phyloP scores from a whole-genome alignment of 1,284 basidiomycete species.

The Gomphus sp. region DNA sequence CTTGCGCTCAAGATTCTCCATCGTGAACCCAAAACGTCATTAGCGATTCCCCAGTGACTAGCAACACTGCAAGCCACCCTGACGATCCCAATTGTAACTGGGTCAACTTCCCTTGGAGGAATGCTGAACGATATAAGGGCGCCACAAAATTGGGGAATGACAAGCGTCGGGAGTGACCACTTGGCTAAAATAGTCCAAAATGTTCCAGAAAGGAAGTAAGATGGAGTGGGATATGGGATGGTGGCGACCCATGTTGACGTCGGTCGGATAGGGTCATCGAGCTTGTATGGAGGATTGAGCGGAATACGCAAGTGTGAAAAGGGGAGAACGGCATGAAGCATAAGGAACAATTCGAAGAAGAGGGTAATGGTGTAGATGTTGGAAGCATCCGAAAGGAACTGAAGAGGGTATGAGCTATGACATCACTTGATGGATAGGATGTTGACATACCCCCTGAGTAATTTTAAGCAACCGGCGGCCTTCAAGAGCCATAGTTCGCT shows the following conservation, averaged over 20 bases:
- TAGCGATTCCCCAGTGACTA: slow-evolving; percentile 17
- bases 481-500: slow-evolving; percentile 2
- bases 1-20: slow-evolving; percentile 44
- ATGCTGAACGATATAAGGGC: slow-evolving; percentile 47
- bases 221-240: slow-evolving; percentile 2
- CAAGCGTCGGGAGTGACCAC: slow-evolving; percentile 48
- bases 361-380: slow-evolving; percentile 16
- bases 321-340: slow-evolving; percentile 14
- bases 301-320: slow-evolving; percentile 6
- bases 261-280: neutral
- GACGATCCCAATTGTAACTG: slow-evolving; percentile 49
- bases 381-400: slow-evolving; percentile 17
- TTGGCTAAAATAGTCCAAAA: slow-evolving; percentile 44
- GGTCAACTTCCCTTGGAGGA: slow-evolving; percentile 33
- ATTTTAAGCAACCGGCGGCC: neutral
- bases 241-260: neutral
- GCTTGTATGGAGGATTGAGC: slow-evolving; percentile 10
- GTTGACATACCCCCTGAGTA: slow-evolving; percentile 8
- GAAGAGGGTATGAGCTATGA: neutral
- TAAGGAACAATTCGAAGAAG: slow-evolving; percentile 13
- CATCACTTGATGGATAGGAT: neutral
- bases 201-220: slow-evolving; percentile 28
- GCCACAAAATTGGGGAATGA: slow-evolving; percentile 46
- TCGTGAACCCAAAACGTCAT: slow-evolving; percentile 43
- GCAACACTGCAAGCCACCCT: slow-evolving; percentile 47